Conservation (phyloP, 1,284 basidiomycete species). For the Pholiota adiposa region DNA sequence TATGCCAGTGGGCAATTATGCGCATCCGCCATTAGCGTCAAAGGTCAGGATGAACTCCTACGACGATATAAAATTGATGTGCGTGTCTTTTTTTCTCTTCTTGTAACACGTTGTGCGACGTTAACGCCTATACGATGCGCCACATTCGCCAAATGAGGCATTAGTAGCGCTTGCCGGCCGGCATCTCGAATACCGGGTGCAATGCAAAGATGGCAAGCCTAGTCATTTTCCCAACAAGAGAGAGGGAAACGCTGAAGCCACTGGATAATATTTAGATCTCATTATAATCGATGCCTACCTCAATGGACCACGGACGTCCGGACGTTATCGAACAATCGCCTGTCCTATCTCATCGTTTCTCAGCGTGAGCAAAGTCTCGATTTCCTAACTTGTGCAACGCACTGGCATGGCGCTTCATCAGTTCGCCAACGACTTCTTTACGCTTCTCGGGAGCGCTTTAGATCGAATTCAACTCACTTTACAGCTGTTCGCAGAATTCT, state of each 20-base stretch:
- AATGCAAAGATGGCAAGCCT: constrained; percentile 56
- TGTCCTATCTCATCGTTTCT: constrained; percentile 75
- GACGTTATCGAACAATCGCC: constrained; percentile 67
- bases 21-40: constrained; percentile 67
- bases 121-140: constrained; percentile 53
- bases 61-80: constrained; percentile 70
- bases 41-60: constrained; percentile 63
- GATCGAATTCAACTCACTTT: no score
- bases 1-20: constrained; percentile 77
- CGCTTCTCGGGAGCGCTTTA: constrained; percentile 51
- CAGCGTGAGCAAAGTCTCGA: constrained; percentile 45
- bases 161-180: constrained; percentile 51
- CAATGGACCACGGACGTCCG: constrained; percentile 77
- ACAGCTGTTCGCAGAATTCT: no score
- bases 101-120: constrained; percentile 45
- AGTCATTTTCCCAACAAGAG: background rate
- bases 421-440: constrained; percentile 76
- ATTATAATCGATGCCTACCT: constrained; percentile 72
- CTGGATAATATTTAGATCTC: constrained; percentile 45
- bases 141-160: constrained; percentile 48
- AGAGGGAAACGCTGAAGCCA: background rate
- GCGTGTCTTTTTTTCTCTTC: constrained; percentile 25
- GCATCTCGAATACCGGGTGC: constrained; percentile 53
- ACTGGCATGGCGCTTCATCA: constrained; percentile 79
- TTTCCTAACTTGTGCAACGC: constrained; percentile 68